Base-by-base conservation (phyloP, 495 filamentous ascomycete species). In the Talaromyces borbonicus region DNA sequence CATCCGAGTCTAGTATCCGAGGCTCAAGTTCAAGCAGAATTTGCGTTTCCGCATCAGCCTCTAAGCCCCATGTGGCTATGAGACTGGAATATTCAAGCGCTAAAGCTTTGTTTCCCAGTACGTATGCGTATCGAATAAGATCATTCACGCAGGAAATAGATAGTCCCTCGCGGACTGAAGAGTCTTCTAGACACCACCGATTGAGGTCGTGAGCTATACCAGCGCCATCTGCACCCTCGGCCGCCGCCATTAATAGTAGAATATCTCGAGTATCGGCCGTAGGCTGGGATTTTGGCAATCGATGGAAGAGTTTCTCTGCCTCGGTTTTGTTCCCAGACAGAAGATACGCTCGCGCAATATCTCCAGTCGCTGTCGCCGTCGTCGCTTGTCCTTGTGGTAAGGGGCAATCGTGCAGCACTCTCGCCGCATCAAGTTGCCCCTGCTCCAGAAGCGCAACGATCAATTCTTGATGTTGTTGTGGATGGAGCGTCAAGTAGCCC, bases 21-120 rank as follows among this genome's bases (percentile, higher is more conserved):
- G 90, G 87, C 43, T 83, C 74, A 37, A 96, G 70, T 57, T 87
- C 81, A 16, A 94, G 63, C 24, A 87, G 65, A 49, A 76, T 79
- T 8, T 31, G 18, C 0, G 88, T 92, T 46, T 69, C 62, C 4
- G 71, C 66, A 57, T 89, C 69, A 0, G 82, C 78, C 31, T 67
- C 47, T 15, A 95, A 77, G 4, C 68, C 73, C 53, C 80, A 73
- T 51, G 81, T 77, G 6, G 69, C 43, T 2, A 77, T 79, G 14
- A 95, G 62, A 7, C 63, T 59, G 38, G 84, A 66, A 51, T 85
- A 90, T n/a, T 83, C 70, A 48, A 84, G 78, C 5, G 84, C 86
- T 14, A 84, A 63, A 44, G 84, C 83, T 0, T 81, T 74, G 49
- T 90, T 81, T 22, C 78, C 67, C 25, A 67, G 66, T n/a, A 74